phyloP scores from a whole-genome alignment of 169 alveolate genomes.

The Plasmodium billcollinsi region DNA sequence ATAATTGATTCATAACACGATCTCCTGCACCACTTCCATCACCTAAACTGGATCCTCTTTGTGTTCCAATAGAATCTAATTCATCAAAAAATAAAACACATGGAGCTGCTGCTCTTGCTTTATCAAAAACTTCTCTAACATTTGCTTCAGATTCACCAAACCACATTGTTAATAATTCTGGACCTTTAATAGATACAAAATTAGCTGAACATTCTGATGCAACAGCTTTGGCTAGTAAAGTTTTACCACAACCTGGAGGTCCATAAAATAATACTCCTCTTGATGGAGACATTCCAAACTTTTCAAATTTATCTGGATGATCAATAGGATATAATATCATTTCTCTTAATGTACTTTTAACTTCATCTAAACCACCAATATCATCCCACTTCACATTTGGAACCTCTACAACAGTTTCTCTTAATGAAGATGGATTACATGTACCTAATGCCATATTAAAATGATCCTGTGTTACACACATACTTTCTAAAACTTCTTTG shows the following conservation, averaged over 20 bases:
- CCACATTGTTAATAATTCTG: slow-evolving; percentile 99
- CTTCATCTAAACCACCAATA: slow-evolving; percentile 99
- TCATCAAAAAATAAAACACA: slow-evolving; percentile 99
- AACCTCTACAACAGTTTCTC: slow-evolving; percentile 99
- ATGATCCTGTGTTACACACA: slow-evolving; percentile 99
- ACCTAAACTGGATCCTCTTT: slow-evolving; percentile 94
- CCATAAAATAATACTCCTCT: slow-evolving; percentile 99
- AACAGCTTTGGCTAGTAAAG: slow-evolving; percentile 98
- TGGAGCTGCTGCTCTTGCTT: slow-evolving; percentile 99
- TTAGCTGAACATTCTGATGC: slow-evolving; percentile 99
- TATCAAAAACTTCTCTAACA: slow-evolving; percentile 99
- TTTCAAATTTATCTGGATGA: slow-evolving; percentile 98
- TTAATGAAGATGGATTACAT: slow-evolving; percentile 97
- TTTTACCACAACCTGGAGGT: slow-evolving; percentile 99
- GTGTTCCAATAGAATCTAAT: slow-evolving; percentile 99
- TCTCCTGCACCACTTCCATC: slow-evolving; percentile 99
- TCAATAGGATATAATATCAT: slow-evolving; percentile 97
- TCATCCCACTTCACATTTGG: slow-evolving; percentile 99
- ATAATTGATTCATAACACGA: slow-evolving; percentile 98
- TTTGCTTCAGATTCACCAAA: slow-evolving; percentile 99
- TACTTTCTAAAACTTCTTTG: slow-evolving; percentile 97
- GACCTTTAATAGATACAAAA: slow-evolving; percentile 98
- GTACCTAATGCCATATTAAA: slow-evolving; percentile 97
- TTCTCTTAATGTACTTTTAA: slow-evolving; percentile 96
- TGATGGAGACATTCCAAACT: slow-evolving; percentile 99